Evolutionary conservation across 768 basidiomycete genomes (phyloP).

Genomic region (Auricularia sp.): DNA sequence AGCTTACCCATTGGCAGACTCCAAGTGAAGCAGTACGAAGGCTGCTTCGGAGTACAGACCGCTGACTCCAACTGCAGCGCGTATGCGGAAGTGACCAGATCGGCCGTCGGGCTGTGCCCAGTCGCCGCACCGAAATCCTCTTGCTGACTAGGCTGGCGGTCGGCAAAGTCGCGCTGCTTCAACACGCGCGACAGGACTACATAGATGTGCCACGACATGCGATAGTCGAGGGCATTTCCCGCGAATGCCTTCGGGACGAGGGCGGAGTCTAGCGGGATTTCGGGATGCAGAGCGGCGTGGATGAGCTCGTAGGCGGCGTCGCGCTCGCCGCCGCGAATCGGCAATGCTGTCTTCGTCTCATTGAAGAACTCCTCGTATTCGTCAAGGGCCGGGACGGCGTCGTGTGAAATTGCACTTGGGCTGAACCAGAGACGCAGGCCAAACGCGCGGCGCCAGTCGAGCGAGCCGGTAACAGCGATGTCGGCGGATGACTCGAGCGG

Average conservation of each 20-base stretch:
- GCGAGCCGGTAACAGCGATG: slow-evolving; percentile 51
- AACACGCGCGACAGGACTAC: slow-evolving; percentile 77
- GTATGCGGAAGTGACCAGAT: slow-evolving; percentile 73
- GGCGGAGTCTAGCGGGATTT: slow-evolving; percentile 52
- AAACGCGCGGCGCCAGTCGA: slow-evolving; percentile 94
- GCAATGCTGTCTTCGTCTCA: slow-evolving; percentile 22
- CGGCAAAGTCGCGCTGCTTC: slow-evolving; percentile 77
- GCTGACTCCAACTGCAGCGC: slow-evolving; percentile 76
- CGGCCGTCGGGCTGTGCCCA: slow-evolving; percentile 77
- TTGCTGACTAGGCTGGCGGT: slow-evolving; percentile 36
- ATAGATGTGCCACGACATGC: slow-evolving; percentile 89
- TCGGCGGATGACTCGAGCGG: slow-evolving; percentile 42
- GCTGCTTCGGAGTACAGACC: slow-evolving; percentile 72
- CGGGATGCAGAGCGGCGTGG: slow-evolving; percentile 60
- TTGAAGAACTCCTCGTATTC: slow-evolving; percentile 34
- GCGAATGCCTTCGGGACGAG: slow-evolving; percentile 68
- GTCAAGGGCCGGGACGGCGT: slow-evolving; percentile 58
- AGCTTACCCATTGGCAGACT: slow-evolving; percentile 65
- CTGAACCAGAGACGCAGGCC: slow-evolving; percentile 88
- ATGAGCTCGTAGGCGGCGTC: slow-evolving; percentile 82
- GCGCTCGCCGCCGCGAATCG: slow-evolving; percentile 27
- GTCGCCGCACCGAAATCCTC: slow-evolving; percentile 36
- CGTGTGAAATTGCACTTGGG: slow-evolving; percentile 36
- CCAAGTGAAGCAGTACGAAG: slow-evolving; percentile 84
- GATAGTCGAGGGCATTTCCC: slow-evolving; percentile 65